Evolutionary conservation across 1,284 basidiomycete species (phyloP), one percentile per base, ranked within the genome.

Genomic region (Ganoderma sinense): DNA sequence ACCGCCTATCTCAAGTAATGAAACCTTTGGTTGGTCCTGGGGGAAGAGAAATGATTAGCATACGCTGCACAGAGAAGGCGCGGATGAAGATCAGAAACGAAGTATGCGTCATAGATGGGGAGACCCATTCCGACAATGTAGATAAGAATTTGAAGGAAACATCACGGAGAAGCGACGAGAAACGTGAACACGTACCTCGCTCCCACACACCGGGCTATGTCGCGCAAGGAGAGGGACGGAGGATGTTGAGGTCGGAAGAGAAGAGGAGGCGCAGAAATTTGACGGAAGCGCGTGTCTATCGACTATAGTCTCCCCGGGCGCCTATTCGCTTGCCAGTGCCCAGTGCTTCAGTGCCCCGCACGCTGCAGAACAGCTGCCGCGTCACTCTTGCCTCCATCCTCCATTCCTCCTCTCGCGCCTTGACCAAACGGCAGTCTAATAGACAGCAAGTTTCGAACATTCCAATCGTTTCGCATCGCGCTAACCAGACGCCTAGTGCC

Each of bases 111-210:
- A 79, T 69, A 51, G 70, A 74, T 73, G 77, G 73, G 69, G 48
- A 66, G 66, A 76, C 72, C 77, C 77, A 82, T 84, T 94, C 88
- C 76, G 93, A 93, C 92, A 94, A 94, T 94, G 92, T 94, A 94
- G 93, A 94, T 94, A 93, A 92, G 83, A 82, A 81, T 80, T 75
- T 75, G 78, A 43, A 78, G 77, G 75, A 80, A 78, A 75, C 86
- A 88, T 87, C 90, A 93, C 86, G 78, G 82, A 80, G 48, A 68
- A 60, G 39, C 11, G 0, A 66, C 16, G 10, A 48, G 5, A 8
- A 23, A 14, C 59, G 5, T 43, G 14, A 20, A 55, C 10, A 61
- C 68, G 39, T 26, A 73, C 74, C 73, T 69, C 62, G 53, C 5
- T 36, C 62, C 16, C 23, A 59, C 56, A 33, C 18, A 36, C n/a